Evolutionary conservation across 257 asterid genomes (phyloP).

Genomic region (Mitragyna speciosa): DNA sequence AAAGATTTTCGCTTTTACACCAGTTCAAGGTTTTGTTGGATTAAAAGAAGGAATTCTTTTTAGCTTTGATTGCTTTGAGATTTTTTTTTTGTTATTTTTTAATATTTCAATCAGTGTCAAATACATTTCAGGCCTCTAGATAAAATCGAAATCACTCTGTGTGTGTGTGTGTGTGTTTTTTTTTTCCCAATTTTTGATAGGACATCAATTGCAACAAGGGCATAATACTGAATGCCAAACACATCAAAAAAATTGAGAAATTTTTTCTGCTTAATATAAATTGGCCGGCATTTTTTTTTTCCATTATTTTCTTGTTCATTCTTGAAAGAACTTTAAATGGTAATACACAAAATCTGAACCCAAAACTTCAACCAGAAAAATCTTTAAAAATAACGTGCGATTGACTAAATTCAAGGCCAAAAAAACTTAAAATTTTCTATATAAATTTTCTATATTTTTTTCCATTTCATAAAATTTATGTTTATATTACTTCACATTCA

Average conservation of each 20-base stretch:
- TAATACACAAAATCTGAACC: no score
- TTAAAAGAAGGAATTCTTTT: not conserved
- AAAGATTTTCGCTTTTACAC: no score
- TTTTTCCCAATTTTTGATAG: not conserved
- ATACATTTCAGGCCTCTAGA: not conserved
- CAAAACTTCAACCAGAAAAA: no score
- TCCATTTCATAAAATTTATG: no score
- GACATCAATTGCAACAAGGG: not conserved
- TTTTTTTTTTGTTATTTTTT: not conserved
- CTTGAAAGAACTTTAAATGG: not conserved
- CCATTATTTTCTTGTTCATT: not conserved
- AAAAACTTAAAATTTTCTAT: no score
- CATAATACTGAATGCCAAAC: not conserved
- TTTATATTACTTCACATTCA: no score
- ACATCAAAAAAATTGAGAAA: not conserved
- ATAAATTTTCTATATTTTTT: no score
- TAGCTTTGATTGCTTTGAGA: not conserved
- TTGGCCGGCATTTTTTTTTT: not conserved
- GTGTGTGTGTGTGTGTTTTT: no score
- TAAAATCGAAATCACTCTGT: not conserved
- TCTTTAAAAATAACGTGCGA: no score
- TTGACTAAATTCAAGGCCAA: no score
- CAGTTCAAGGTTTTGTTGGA: not conserved
- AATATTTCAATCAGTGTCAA: not conserved
- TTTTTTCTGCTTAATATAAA: not conserved